Evolutionary conservation across 441 rosid species (phyloP).

Genomic region (Euphorbia schlechtendalii): DNA sequence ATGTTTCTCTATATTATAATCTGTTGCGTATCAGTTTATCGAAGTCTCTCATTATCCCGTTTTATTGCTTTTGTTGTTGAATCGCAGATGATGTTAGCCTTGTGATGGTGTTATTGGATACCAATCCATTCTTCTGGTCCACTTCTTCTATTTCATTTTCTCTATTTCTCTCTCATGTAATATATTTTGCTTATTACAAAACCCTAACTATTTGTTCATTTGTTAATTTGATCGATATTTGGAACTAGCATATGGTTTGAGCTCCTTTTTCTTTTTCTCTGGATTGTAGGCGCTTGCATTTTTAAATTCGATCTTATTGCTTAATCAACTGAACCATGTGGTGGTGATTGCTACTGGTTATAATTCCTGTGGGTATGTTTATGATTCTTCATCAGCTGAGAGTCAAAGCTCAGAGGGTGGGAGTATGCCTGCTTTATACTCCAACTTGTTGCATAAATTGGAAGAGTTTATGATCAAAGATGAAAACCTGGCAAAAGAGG

Average conservation of each 20-base stretch:
- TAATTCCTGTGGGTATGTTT: conserved; percentile 71
- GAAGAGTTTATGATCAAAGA: conserved; percentile 64
- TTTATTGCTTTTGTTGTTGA: not conserved
- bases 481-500: conserved; percentile 49
- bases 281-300: conserved; percentile 62
- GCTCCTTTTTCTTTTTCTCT: not conserved
- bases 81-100: conserved; percentile 83
- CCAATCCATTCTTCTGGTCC: conserved; percentile 84
- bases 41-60: not conserved
- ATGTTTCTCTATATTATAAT: not conserved
- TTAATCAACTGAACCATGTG: conserved; percentile 80
- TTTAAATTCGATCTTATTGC: conserved; percentile 61
- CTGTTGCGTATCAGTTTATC: not conserved
- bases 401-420: conserved; percentile 36
- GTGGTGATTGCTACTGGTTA: conserved; percentile 84
- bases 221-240: not conserved
- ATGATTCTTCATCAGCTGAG: conserved; percentile 54
- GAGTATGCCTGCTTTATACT: conserved; percentile 48
- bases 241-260: too few species aligned
- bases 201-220: conserved; percentile 16
- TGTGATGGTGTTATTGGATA: conserved; percentile 63
- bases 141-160: conserved; percentile 53
- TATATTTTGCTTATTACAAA: conserved; percentile 9
- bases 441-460: conserved; percentile 49
- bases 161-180: conserved; percentile 79